Base-by-base conservation (phyloP, 2,329 filamentous ascomycete species). In the Arthrobotrys iridis region DNA sequence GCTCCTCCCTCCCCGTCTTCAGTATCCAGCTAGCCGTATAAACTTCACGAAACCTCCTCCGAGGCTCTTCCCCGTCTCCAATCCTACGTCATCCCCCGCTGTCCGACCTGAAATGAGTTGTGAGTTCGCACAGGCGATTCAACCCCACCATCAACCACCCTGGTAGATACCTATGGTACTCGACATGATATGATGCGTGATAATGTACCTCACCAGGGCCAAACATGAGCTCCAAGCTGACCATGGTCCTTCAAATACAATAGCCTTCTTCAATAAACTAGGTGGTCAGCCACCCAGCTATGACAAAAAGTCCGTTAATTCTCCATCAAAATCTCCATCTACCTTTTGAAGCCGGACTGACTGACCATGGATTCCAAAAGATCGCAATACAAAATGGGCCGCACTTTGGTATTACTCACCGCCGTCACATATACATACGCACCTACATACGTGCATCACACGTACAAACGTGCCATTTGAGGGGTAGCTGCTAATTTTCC, bases 321-420 rank as follows among this genome's bases (percentile, higher is more conserved):
- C 40, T 55, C 43, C 18, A 24, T 45, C 43, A 37, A 45, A 40
- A 8, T 55, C 30, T 75, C 35, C 13, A 13, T 22, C 11, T 50
- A 50, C 6, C 13, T 30, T 18, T 5, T 24, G 24, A 45, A 26
- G 18, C 48, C 60, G 65, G 35, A 18, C 57, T 37, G 64, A n/a
- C 75, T 50, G 66, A 46, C 72, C 46, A 33, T 79, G 22, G 76
- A 46, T 6, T 43, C 13, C 77, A 77, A 64, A 82, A 95, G 92
- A 83, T 86, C 92, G 77, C 92, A 91, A 83, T 99, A 99, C 84
- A 89, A 87, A 79, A 97, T 99, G 83, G 95, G 95, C 80, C 89
- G 91, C 82, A 98, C 94, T 22, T 88, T 99, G 72, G 79, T 80
- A 77, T 40, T 35, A 55, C 64, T 26, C 30, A 43, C 22, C 50